Evolutionary conservation across 2,329 filamentous ascomycete genomes (phyloP), one percentile per base, ranked within the genome.

Genomic region (Curvularia hawaiiensis): DNA sequence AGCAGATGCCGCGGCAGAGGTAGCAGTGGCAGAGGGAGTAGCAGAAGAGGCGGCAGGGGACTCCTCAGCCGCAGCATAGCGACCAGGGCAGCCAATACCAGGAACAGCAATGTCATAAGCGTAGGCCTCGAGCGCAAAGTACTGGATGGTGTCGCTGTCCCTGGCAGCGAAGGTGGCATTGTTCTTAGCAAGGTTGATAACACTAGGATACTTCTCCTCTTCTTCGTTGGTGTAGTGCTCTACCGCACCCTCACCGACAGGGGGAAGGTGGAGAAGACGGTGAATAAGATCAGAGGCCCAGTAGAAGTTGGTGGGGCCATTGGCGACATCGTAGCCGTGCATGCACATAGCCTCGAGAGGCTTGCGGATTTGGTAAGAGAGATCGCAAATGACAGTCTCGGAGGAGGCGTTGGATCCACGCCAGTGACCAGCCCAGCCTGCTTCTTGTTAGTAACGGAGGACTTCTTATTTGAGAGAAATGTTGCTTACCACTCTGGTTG

Each of bases 351-450:
- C 80, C 50, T 82, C 78, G 8, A 90, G 82, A 20, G 80, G 82
- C 35, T 80, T 82, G 48, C 88, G 85, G 46, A 80, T 80, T 38
- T 65, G 59, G 73, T 85, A 90, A 1, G 86, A 89, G 1, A 84
- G 78, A 5, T 82, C 80, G 75, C 88, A 90, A 73, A 90, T 90
- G 62, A 90, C 88, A 2, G 88, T 90, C 74, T 90, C 87, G 0
- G 80, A 75, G 3, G 86, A 86, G 2, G 82, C 87, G 59, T 90
- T 90, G 26, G 73, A 68, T 43, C 88, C 88, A 53, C 88, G 84
- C 84, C 84, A 89, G 78, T 90, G 88, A 33, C 88, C 88, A 45
- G 80, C 88, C 83, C 84, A 90, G 50, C 78, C 86, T 89, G 33
- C 5, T 11, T 9, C 20, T 35, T 50, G 50, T 60, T 33, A 55